These are phyloP conservation scores for Neurospora sp. DNA, from an alignment of 495 filamentous ascomycete species.

Conservation along the genomic window DNA sequence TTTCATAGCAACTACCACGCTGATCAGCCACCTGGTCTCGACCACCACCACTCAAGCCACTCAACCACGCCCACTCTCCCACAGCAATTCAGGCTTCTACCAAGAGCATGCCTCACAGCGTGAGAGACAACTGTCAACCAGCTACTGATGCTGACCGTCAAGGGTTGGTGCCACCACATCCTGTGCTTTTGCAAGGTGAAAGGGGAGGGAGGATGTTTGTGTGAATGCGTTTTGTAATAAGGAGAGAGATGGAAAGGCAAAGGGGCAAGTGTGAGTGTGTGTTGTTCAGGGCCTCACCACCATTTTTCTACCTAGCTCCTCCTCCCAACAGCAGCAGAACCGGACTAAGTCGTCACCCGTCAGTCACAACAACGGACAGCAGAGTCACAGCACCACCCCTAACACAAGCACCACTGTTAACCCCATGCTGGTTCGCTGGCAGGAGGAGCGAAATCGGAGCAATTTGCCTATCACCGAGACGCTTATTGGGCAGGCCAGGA, in stretches of 20 bases:
- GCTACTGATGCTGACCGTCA: neutral
- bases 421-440: conserved; percentile 30
- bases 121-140: conserved; percentile 1
- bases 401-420: neutral
- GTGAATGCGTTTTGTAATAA: neutral
- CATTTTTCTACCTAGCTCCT: neutral
- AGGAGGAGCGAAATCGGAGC: conserved; percentile 20
- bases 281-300: neutral
- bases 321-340: neutral
- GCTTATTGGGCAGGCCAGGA: conserved; percentile 1
- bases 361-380: neutral
- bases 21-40: neutral
- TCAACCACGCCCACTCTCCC: neutral
- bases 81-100: neutral
- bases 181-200: neutral
- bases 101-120: conserved; percentile 12
- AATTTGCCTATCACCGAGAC: conserved; percentile 33
- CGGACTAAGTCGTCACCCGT: neutral
- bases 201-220: neutral
- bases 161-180: conserved; percentile 9
- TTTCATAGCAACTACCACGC: neutral
- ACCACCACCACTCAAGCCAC: neutral
- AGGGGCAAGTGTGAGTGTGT: neutral
- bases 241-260: neutral
- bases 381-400: neutral